Base-by-base conservation (phyloP, 2,329 filamentous ascomycete genomes). In the Aureobasidium sp. region DNA sequence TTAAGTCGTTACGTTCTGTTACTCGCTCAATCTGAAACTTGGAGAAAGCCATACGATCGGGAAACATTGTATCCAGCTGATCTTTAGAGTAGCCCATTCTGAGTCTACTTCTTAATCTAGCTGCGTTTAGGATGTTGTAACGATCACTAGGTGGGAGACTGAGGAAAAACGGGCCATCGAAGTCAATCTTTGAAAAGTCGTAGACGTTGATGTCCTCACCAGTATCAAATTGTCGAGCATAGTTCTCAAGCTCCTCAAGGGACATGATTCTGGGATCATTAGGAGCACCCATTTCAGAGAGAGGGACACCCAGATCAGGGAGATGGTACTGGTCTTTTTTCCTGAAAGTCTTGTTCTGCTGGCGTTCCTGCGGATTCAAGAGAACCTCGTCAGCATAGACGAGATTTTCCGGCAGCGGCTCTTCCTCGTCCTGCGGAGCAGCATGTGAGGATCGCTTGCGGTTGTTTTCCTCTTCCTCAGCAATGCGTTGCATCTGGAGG, bases 171-270 rank as follows among this genome's bases (percentile, higher is more conserved):
- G 93, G 86, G 67, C 92, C 90, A 67, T 97, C 89, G 70, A 97
- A 99, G 72, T 99, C 94, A 69, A 99, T 99, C 76, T 97, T 97
- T 71, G 90, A 95, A 72, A 99, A 99, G 75, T 97, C 93, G 75
- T 97, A 97, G 5, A 81, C 77, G 63, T 80, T 80, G 72, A 97
- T 88, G 72, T 97, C 93, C 74, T 97, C 92, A 61, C 94, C 94
- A 64, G 85, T 86, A 69, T 97, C 85, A 70, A 97, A 97, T 66
- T 97, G 92, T 57, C 87, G 82, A 3, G 95, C 93, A 72, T 99
- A 99, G 67, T 93, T 88, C 75, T 97, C 91, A 63, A 99, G 77
- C 72, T 99, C 93, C 70, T 96, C 91, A 27, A 95, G 84, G 59
- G 89, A 95, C 94, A 99, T 97, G 69, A 99, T 93, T 17, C 95